Evolutionary conservation across 352 stramenopile genomes (phyloP), one percentile per base, ranked within the genome.

Genomic region (Phytophthora nicotianae): DNA sequence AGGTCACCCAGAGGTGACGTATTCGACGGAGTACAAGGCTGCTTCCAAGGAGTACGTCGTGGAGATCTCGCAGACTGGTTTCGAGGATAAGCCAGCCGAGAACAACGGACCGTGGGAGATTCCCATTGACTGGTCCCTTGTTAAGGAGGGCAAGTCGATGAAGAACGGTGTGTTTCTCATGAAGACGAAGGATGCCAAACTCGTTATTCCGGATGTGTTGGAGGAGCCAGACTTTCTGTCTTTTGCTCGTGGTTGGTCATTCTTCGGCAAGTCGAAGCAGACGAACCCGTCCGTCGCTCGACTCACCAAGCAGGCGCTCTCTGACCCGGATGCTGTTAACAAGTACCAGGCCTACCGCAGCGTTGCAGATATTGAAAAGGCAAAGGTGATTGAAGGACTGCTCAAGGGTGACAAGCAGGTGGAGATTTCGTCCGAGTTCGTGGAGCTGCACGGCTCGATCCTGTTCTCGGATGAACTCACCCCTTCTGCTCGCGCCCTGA

Each of bases 51-150:
- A 83, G 37, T 85, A 84, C 32, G 58, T 69, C 9, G 83, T 91
- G 23, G 74, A 82, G 37, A 72, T 91, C 48, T 87, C 54, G 16
- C 83, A 91, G 64, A 89, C 73, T 13, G 83, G 83, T 19, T 91
- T 88, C 33, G 81, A 90, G 58, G 79, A 89, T 66, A 86, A 83
- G 52, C 71, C 78, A 43, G 72, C 64, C 10, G 76, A 81, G 32
- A 87, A 88, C 58, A 86, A 86, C 41, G 79, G 78, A 19, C 83
- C 83, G 21, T 90, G 80, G 83, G 81, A 89, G 66, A 89, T 91
- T 58, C 83, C 83, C 6, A 76, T 91, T 26, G 83, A 91, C 60
- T 91, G 81, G 73, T 79, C 83, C 2, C 76, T 91, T 32, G 77
- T 91, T 24, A 90, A 88, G 58, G 68, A 89, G 45, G 77, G 68